Percentiles rank a stretch among this genome's conserved stretches.
These are phyloP conservation scores for Vaccinium darrowii DNA, from an alignment of 148 eudicot genomes.

Conservation along the genomic window DNA sequence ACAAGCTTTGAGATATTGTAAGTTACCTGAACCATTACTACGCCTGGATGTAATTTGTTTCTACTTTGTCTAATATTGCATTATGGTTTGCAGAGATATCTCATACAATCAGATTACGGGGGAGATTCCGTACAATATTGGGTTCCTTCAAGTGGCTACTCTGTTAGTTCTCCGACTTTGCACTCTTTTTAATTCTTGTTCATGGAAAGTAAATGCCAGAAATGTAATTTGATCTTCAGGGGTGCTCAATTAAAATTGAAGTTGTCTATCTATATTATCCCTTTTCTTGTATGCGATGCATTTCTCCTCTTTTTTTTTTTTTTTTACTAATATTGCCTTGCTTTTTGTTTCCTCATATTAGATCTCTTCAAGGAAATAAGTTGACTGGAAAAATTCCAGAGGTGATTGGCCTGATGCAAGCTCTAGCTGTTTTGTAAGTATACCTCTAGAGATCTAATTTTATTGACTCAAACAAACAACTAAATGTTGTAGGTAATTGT, in stretches of 20 bases:
- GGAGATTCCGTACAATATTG: conserved; percentile 72
- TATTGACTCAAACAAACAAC: not conserved
- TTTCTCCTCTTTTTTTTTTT: not conserved
- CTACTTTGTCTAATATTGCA: not conserved
- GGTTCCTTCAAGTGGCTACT: conserved; percentile 76
- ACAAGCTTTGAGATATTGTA: conserved; percentile 76
- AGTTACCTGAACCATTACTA: conserved; percentile 10
- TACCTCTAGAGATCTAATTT: not conserved
- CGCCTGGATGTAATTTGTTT: not conserved
- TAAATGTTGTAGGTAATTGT: no score
- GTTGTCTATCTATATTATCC: not conserved
- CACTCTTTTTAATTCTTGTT: not conserved
- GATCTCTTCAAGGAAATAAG: conserved; percentile 70
- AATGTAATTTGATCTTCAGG: not conserved
- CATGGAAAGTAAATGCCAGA: no score
- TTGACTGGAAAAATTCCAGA: conserved; percentile 64
- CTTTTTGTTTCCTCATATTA: conserved; percentile 7
- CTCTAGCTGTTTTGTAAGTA: conserved; percentile 72
- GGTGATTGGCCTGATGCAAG: conserved; percentile 76
- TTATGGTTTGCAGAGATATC: conserved; percentile 46
- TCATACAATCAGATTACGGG: conserved; percentile 70
- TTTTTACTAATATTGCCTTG: not conserved
- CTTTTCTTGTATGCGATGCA: not conserved
- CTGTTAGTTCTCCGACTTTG: conserved; percentile 32
- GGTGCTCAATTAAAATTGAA: not conserved